Percentiles rank a stretch among this genome's conserved stretches.
phyloP scores from a whole-genome alignment of 108 stramenopile species.

The Fistulifera pelliculosa region DNA sequence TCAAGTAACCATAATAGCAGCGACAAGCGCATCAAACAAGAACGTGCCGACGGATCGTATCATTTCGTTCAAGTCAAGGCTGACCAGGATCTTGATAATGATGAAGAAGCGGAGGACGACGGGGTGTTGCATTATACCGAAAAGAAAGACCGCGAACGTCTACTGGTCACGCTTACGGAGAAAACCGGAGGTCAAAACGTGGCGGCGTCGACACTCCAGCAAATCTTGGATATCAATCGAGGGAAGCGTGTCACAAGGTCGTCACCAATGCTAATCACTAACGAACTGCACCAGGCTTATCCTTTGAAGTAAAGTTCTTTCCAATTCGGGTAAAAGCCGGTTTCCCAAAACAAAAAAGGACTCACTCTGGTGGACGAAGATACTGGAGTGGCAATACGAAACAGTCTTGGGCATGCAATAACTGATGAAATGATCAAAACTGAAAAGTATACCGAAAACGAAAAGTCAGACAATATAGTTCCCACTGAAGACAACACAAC shows the following conservation, averaged over 20 bases:
- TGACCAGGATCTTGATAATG: slow-evolving; percentile 7
- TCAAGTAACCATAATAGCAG: neutral
- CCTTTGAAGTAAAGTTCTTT: slow-evolving; percentile 33
- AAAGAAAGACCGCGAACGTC: slow-evolving; percentile 59
- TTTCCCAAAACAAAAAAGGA: slow-evolving; percentile 7
- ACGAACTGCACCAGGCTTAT: slow-evolving; percentile 53
- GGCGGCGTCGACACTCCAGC: slow-evolving; percentile 43
- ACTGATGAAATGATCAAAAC: slow-evolving; percentile 25
- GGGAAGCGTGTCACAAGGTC: slow-evolving; percentile 25
- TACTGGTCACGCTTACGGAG: slow-evolving; percentile 53
- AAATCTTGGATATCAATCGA: slow-evolving; percentile 29
- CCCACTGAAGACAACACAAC: slow-evolving; percentile 17
- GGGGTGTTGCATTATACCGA: slow-evolving; percentile 15
- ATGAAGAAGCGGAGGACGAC: slow-evolving; percentile 11
- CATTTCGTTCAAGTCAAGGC: neutral
- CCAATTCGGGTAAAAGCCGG: slow-evolving; percentile 2
- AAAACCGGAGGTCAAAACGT: slow-evolving; percentile 65
- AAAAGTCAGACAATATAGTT: slow-evolving; percentile 26
- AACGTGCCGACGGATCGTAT: slow-evolving; percentile 29
- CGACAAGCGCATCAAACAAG: slow-evolving; percentile 3
- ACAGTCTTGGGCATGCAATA: slow-evolving; percentile 39
- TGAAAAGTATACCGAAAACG: slow-evolving; percentile 33
- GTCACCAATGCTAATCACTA: slow-evolving; percentile 40
- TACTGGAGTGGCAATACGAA: slow-evolving; percentile 16
- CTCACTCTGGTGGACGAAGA: slow-evolving; percentile 27